Evolutionary conservation across 2,329 filamentous ascomycete genomes (phyloP), one percentile per base, ranked within the genome.

Genomic region (Madurella fahalii): DNA sequence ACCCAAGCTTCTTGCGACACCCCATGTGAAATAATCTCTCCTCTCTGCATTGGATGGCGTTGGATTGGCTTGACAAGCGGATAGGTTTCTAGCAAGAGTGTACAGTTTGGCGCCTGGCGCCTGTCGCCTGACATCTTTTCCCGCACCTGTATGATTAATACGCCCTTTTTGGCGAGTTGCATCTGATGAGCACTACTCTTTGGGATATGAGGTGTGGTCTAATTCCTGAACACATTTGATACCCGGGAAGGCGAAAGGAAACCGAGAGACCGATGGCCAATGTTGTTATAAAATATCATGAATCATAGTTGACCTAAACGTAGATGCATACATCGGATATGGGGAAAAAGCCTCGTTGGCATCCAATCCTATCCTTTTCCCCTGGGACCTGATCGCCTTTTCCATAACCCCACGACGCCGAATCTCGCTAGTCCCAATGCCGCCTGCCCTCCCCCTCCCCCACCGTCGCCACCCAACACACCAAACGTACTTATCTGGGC

Each of bases 221-320:
- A 7, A 25, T 25, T 25, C 25, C 18, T 40, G 39, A n/a, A 42
- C 32, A 56, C 31, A 41, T 31, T 37, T 41, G 32, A 41, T 41
- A 41, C 9, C n/a, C 17, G 40, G 40, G 40, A 41, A 43, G 25
- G 9, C 4, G 15, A 43, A 25, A 43, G 5, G 13, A 20, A 45
- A 45, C n/a, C 43, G 13, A 15, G n/a, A 16, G 34, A 18, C 25
- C 25, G 25, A 7, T 25, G 25, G 25, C 25, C 25, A 25, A 25
- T 4, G n/a, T 47, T 52, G 34, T 49, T 50, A 50, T 50, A 50
- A 39, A 46, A 40, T 32, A 46, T 58, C 56, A 55, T 58, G 44
- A 53, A 34, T 53, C 54, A 41, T 54, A 40, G 42, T 46, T 43
- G n/a, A 43, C 48, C 50, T 52, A 16, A 32, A 52, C 44, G 40